phyloP scores from a whole-genome alignment of 768 basidiomycete genomes.

The Phanerochaete sordida region DNA sequence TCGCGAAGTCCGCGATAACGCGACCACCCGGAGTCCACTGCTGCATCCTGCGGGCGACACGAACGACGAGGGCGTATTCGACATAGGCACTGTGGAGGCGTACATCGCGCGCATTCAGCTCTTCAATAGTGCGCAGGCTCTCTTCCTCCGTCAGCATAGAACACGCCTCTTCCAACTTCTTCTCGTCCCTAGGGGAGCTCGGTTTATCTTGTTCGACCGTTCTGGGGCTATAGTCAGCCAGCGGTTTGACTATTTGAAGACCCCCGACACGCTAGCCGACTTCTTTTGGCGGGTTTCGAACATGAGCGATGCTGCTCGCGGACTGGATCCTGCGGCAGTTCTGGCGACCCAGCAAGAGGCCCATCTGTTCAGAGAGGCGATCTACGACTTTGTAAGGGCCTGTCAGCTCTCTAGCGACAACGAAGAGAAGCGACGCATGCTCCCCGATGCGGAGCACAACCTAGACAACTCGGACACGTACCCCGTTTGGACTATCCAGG shows the following conservation, averaged over 20 bases:
- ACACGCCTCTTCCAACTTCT: slow-evolving; percentile 25
- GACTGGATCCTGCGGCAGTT: not conserved
- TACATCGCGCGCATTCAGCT: not conserved
- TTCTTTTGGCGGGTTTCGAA: not conserved
- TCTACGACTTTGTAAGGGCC: too few species aligned
- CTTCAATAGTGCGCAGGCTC: not conserved
- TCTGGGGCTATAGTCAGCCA: slow-evolving; percentile 14
- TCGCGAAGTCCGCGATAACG: not conserved
- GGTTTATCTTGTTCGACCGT: slow-evolving; percentile 35
- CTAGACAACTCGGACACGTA: not conserved
- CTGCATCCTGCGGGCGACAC: not conserved
- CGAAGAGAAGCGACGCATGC: too few species aligned
- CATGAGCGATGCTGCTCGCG: not conserved
- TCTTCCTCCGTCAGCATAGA: not conserved
- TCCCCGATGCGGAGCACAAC: too few species aligned
- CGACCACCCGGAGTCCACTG: not conserved
- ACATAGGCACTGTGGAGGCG: not conserved
- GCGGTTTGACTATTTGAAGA: slow-evolving; percentile 6
- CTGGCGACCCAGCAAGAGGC: not conserved
- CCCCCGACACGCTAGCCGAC: not conserved
- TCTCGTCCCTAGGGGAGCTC: slow-evolving; percentile 21
- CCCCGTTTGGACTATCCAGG: not conserved
- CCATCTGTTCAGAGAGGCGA: not conserved
- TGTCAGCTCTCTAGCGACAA: too few species aligned
- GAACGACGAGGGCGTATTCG: not conserved